These are phyloP conservation scores for Tothia fuscella DNA, from an alignment of 2,329 filamentous ascomycete species.

Conservation along the genomic window DNA sequence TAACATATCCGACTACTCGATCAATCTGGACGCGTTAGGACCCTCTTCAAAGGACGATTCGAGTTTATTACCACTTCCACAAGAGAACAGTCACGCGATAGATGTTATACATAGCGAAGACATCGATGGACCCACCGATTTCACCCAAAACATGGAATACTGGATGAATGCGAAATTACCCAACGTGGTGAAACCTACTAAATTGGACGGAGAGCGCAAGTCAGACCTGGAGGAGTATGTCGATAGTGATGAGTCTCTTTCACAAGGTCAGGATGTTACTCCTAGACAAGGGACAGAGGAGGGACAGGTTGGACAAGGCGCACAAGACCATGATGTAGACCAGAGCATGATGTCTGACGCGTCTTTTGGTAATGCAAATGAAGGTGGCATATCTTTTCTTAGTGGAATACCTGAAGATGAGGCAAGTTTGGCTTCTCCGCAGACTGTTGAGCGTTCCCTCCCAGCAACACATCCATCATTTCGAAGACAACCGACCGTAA, in stretches of 20 bases:
- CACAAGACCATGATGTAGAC: background rate
- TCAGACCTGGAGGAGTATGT: conserved; percentile 7
- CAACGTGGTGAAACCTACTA: background rate
- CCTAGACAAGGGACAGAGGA: background rate
- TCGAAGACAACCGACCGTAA: conserved; percentile 4
- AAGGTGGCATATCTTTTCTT: background rate
- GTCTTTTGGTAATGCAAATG: background rate
- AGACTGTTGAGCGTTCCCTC: background rate
- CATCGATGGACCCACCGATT: conserved; percentile 29
- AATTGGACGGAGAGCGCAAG: background rate
- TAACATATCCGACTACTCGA: conserved; percentile 21
- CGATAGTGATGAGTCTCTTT: conserved; percentile 2
- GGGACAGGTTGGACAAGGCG: background rate
- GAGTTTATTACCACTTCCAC: conserved; percentile 18
- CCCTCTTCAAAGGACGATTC: conserved; percentile 22
- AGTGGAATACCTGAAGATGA: background rate
- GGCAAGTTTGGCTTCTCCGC: background rate
- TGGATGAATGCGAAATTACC: conserved; percentile 21
- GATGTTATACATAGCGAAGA: conserved; percentile 28
- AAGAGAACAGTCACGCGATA: conserved; percentile 18
- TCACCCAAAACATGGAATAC: conserved; percentile 32
- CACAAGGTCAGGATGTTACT: background rate
- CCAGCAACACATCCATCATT: background rate
- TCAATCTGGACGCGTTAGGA: conserved; percentile 27
- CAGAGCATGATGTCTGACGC: background rate